Evolutionary conservation across 352 stramenopile genomes (phyloP), one percentile per base, ranked within the genome.

Genomic region (Phytophthora brassicae): DNA sequence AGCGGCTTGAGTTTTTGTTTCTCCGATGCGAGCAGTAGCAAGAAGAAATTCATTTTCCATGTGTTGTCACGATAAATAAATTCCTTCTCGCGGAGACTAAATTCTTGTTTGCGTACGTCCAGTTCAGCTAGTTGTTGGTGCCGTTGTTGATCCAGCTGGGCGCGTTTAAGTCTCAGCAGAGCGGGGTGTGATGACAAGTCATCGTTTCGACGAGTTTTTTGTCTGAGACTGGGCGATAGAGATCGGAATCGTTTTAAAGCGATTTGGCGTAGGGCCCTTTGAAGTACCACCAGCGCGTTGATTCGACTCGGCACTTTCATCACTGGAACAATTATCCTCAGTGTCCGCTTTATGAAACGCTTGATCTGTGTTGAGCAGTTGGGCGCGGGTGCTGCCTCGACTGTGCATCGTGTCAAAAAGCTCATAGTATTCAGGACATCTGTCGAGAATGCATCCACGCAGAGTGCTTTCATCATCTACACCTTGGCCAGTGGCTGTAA

Each of bases 51-150:
- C 26, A 4, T 31, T 31, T 8, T 31, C 26, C 26, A 31, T 31
- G 4, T 31, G 26, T 31, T 50, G 7, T 16, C 14, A 5, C 56
- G 56, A 46, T 13, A 17, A 26, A 14, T 5, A 17, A 48, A 48
- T 26, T 41, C 16, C 20, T 58, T 43, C 55, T 64, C 54, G 45
- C 39, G 53, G 23, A 62, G 19, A 7, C 23, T 8, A 1, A 50
- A 2, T n/a, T 60, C 19, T 53, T 17, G 6, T 56, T n/a, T 50
- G 2, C 49, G 48, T 16, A 55, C 2, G 4, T 49, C 31, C 8
- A 54, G 33, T 6, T 54, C 47, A 3, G 17, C 3, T 7, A 43
- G 44, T 20, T 63, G 45, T 2, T 24, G 13, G 7, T 56, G 36
- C 2, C 3, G 11, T 3, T 47, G 41, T 31, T 63, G 55, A 1